A percentile compares a stretch with the other conserved stretches of the same genome.
Evolutionary conservation across 805 yeast species (phyloP).

Genomic region (Barnettozyma sucrosica): DNA sequence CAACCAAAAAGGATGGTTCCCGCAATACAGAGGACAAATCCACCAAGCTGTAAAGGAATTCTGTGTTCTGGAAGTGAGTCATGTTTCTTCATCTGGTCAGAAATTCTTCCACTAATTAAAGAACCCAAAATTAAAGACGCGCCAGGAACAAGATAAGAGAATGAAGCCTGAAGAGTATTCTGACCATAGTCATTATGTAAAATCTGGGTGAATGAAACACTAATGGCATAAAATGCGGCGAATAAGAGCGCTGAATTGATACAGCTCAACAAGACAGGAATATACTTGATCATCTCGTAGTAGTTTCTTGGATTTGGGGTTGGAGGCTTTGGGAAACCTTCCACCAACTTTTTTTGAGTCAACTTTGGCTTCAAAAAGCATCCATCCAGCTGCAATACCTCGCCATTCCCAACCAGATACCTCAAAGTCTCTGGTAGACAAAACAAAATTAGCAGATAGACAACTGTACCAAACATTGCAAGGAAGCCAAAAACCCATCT

Average conservation of each 20-base stretch:
- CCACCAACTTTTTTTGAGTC: constrained; percentile 23
- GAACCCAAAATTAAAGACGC: constrained; percentile 44
- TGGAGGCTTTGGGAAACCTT: constrained; percentile 39
- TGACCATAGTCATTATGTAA: constrained; percentile 35
- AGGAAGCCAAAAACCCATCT: constrained; percentile 78
- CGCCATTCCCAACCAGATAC: constrained; percentile 52
- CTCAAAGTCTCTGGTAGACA: constrained; percentile 78
- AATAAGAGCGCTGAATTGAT: constrained; percentile 45
- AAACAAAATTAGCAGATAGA: constrained; percentile 44
- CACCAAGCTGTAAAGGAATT: constrained; percentile 38
- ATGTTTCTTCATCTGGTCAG: constrained; percentile 33
- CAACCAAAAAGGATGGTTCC: constrained; percentile 51
- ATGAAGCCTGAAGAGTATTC: constrained; percentile 32
- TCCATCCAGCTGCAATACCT: constrained; percentile 16
- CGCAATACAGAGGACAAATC: constrained; percentile 35
- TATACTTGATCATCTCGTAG: constrained; percentile 32
- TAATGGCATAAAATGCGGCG: constrained; percentile 48
- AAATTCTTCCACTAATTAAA: constrained; percentile 40
- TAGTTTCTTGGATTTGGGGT: constrained; percentile 36
- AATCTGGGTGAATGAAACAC: constrained; percentile 41
- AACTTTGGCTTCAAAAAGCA: constrained; percentile 29
- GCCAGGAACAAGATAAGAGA: constrained; percentile 51
- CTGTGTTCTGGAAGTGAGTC: constrained; percentile 43
- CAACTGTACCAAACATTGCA: constrained; percentile 58
- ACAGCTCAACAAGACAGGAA: constrained; percentile 42